Evolutionary conservation across 352 stramenopile species (phyloP).

Genomic region (Elongisporangium anandrum): DNA sequence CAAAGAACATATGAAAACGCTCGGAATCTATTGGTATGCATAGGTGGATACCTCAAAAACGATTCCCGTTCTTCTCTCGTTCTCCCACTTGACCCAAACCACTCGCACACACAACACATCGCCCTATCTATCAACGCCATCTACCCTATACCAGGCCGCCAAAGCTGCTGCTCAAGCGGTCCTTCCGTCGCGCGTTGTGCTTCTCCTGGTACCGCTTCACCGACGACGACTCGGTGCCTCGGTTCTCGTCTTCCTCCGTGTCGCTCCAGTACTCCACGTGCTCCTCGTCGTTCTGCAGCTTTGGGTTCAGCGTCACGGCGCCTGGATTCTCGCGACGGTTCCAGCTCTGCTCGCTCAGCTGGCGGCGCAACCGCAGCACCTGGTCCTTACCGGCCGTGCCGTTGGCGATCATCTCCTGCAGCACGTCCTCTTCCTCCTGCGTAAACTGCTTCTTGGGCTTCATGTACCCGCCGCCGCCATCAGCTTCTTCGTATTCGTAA

Average conservation of each 20-base stretch:
- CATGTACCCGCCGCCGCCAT: constrained; percentile 36
- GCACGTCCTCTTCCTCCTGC: constrained; percentile 64
- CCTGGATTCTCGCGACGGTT: constrained; percentile 44
- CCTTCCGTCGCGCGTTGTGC: constrained; percentile 47
- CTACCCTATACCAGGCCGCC: background rate
- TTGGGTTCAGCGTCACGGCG: constrained; percentile 9
- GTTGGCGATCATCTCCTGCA: constrained; percentile 79
- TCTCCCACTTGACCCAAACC: background rate
- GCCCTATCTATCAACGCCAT: background rate
- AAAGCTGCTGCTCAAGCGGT: constrained; percentile 24
- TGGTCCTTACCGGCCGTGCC: constrained; percentile 64
- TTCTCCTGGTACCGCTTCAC: constrained; percentile 52
- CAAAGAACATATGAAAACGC: background rate
- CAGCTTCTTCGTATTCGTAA: constrained; percentile 52
- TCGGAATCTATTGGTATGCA: background rate
- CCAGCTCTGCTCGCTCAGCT: constrained; percentile 60
- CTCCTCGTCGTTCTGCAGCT: constrained; percentile 3
- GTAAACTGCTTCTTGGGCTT: constrained; percentile 57
- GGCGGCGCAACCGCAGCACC: constrained; percentile 60
- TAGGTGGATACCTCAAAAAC: too few relatives aligned
- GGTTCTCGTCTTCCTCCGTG: constrained; percentile 6
- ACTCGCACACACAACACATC: background rate
- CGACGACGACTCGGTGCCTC: constrained; percentile 13
- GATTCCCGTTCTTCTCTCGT: background rate
- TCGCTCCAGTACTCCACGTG: constrained; percentile 25